A percentile compares a stretch with the other conserved stretches of the same genome.
phyloP scores from a whole-genome alignment of 257 asterid species.

The Paulownia fortunei region DNA sequence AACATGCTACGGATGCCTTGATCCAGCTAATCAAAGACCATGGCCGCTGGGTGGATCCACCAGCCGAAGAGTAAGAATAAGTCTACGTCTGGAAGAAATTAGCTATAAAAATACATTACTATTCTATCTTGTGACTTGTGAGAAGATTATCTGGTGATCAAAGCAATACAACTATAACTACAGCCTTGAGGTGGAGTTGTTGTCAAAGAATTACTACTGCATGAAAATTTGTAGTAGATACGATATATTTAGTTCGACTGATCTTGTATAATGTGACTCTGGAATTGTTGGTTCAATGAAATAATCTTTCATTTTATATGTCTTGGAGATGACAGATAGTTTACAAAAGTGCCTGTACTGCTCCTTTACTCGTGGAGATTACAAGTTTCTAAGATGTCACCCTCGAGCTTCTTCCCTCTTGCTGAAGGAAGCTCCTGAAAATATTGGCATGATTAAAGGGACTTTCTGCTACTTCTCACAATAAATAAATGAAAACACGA shows the following conservation, averaged over 20 bases:
- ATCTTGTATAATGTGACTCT: not conserved
- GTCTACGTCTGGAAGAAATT: too few relatives aligned
- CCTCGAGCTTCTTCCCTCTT: constrained; percentile 3
- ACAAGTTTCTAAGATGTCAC: too few relatives aligned
- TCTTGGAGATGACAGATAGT: too few relatives aligned
- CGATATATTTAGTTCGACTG: not conserved
- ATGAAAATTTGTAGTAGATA: constrained; percentile 7
- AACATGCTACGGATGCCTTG: constrained; percentile 78
- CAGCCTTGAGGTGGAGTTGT: too few relatives aligned
- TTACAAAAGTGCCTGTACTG: too few relatives aligned
- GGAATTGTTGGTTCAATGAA: too few relatives aligned
- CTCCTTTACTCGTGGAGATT: too few relatives aligned
- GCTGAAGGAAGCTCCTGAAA: constrained; percentile 6
- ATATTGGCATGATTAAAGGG: constrained; percentile 15
- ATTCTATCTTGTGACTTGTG: not conserved
- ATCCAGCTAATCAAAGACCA: constrained; percentile 84
- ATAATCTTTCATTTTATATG: too few relatives aligned
- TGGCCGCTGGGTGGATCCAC: constrained; percentile 87
- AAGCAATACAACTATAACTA: not conserved
- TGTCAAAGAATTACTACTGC: constrained; percentile 1
- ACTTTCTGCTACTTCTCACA: too few relatives aligned
- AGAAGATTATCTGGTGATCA: not conserved
- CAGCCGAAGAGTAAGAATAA: constrained; percentile 60
- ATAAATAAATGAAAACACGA: constrained; percentile 15
- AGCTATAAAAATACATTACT: not conserved